Base-by-base conservation (phyloP, 495 filamentous ascomycete genomes). In the Polyplosphaeria fusca region DNA sequence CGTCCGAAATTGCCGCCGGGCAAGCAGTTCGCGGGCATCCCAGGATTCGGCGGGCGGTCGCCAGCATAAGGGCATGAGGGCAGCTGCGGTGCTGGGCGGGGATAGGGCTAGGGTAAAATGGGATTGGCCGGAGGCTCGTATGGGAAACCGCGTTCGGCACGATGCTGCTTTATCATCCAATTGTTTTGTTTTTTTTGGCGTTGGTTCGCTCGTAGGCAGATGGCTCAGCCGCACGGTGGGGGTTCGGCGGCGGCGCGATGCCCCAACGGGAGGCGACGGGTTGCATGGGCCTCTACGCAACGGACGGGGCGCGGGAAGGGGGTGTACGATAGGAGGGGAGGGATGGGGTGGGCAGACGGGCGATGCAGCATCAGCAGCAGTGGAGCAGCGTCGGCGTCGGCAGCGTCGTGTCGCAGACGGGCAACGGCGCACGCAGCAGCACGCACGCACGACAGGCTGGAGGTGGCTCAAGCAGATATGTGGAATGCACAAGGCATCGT, bases 1-100 rank as follows among this genome's bases (percentile, higher is more conserved):
- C 77, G 81, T 37, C 67, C 82, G 55, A 80, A 76, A 68, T 68
- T 84, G 52, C 86, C 82, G 45, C 38, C 47, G 20, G 68, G 63
- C 40, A 60, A 43, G 47, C 54, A 20, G 22, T 68, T 46, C 39
- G 46, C 37, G 37, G 67, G 63, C 39, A 58, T 66, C 20, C 58
- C 54, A 46, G 63, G 63, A 27, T 63, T 66, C 51, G 66, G 63
- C 42, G 56, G 55, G 24, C 60, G 54, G 38, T 35, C 52, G 32
- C 49, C 40, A 49, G 38, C 26, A 4, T 58, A 18, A 48, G n/a
- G n/a, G n/a, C n/a, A n/a, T n/a, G n/a, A n/a, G n/a, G n/a, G n/a
- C n/a, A n/a, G n/a, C n/a, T n/a, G n/a, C n/a, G n/a, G n/a, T n/a
- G n/a, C n/a, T n/a, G n/a, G n/a, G n/a, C n/a, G n/a, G n/a, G n/a